Conservation (phyloP, 1,284 basidiomycete genomes). For the Ustilago lituana region DNA sequence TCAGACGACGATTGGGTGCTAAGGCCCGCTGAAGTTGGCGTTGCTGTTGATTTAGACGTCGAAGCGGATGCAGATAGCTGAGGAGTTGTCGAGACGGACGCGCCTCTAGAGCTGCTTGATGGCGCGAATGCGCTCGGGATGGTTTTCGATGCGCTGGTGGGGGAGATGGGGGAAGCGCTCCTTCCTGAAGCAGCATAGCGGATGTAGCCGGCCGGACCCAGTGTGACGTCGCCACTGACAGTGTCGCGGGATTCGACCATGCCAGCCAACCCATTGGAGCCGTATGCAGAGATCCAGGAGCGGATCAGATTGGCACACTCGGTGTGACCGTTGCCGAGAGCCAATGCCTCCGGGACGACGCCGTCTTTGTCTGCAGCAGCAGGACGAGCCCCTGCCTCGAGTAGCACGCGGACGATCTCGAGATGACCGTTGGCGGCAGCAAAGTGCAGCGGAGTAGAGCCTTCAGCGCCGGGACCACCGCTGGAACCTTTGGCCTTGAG, state of each 20-base stretch:
- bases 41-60: no score
- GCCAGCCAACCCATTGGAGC: slow-evolving; percentile 49
- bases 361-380: slow-evolving; percentile 54
- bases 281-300: slow-evolving; percentile 53
- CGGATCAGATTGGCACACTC: slow-evolving; percentile 50
- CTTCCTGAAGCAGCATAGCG: slow-evolving; percentile 36
- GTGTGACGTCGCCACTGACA: slow-evolving; percentile 36
- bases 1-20: slow-evolving; percentile 16
- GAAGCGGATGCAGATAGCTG: no score
- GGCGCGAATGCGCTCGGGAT: background rate
- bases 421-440: slow-evolving; percentile 64
- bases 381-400: slow-evolving; percentile 58
- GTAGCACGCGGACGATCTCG: slow-evolving; percentile 54
- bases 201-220: slow-evolving; percentile 42
- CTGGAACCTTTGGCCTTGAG: slow-evolving; percentile 35
- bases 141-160: slow-evolving; percentile 3
- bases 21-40: slow-evolving; percentile 3
- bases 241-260: slow-evolving; percentile 40
- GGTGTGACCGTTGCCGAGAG: slow-evolving; percentile 45
- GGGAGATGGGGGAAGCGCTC: slow-evolving; percentile 20
- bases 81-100: slow-evolving; percentile 6
- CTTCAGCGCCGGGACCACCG: slow-evolving; percentile 54
- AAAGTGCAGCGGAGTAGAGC: slow-evolving; percentile 64
- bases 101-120: background rate
- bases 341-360: slow-evolving; percentile 55